These are phyloP conservation scores for Tritrichomonas musculus DNA, from an alignment of 208 protist species.

Conservation along the genomic window DNA sequence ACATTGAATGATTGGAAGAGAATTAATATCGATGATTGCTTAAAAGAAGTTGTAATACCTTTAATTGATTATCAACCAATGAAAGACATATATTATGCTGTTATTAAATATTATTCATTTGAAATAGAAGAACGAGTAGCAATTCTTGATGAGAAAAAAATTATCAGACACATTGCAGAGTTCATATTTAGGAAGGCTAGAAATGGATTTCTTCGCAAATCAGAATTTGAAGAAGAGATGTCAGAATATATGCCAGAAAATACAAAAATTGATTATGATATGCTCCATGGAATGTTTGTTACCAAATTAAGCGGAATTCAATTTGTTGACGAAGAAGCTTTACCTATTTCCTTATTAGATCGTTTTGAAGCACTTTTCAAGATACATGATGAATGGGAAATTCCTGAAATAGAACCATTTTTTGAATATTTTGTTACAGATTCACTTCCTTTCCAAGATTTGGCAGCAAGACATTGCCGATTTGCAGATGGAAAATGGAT, in stretches of 20 bases:
- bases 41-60: not conserved
- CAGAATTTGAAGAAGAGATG: not conserved
- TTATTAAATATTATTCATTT: not conserved
- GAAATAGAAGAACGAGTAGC: not conserved
- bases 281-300: not conserved
- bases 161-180: not conserved
- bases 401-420: not conserved
- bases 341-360: not conserved
- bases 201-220: not conserved
- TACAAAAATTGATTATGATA: not conserved
- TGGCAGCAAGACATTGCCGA: not conserved
- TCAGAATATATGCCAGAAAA: not conserved
- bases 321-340: not conserved
- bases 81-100: not conserved
- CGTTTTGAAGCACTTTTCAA: not conserved
- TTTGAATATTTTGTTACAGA: not conserved
- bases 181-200: not conserved
- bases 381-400: not conserved
- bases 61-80: not conserved
- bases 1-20: not conserved
- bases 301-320: not conserved
- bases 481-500: not conserved
- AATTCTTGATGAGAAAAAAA: not conserved
- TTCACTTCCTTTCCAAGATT: not conserved
- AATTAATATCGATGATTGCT: not conserved